phyloP scores from a whole-genome alignment of 2,329 filamentous ascomycete species.

The Epicoccum sorghinum region DNA sequence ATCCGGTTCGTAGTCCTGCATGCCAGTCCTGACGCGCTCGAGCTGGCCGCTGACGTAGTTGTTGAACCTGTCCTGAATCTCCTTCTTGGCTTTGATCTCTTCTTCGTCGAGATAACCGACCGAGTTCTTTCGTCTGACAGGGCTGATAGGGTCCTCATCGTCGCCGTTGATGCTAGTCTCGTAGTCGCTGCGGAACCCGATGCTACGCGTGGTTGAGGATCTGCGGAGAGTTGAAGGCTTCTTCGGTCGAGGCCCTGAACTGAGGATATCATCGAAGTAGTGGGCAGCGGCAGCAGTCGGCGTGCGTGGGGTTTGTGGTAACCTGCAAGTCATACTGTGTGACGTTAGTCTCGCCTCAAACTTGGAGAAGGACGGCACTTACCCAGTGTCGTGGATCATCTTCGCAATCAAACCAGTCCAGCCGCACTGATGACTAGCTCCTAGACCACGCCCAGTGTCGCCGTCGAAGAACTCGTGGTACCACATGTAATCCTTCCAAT shows the following conservation, averaged over 20 bases:
- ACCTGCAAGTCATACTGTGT: slow-evolving; percentile 35
- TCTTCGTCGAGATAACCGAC: slow-evolving; percentile 61
- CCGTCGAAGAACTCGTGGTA: slow-evolving; percentile 99
- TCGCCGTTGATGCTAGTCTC: slow-evolving; percentile 50
- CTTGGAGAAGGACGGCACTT: slow-evolving; percentile 49
- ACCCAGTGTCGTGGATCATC: slow-evolving; percentile 98
- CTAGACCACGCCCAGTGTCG: slow-evolving; percentile 85
- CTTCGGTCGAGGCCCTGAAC: slow-evolving; percentile 52
- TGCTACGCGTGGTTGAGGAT: slow-evolving; percentile 81
- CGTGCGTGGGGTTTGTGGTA: slow-evolving; percentile 87
- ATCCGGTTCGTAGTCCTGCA: slow-evolving; percentile 61
- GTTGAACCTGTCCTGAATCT: slow-evolving; percentile 68
- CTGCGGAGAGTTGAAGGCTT: slow-evolving; percentile 68
- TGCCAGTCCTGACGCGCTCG: slow-evolving; percentile 69
- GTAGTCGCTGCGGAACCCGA: slow-evolving; percentile 82
- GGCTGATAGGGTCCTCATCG: slow-evolving; percentile 36
- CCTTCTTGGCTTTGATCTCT: slow-evolving; percentile 48
- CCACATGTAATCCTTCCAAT: slow-evolving; percentile 94
- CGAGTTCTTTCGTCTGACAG: slow-evolving; percentile 49
- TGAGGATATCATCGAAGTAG: slow-evolving; percentile 94
- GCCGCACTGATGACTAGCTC: slow-evolving; percentile 91
- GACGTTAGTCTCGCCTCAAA: slow-evolving; percentile 49
- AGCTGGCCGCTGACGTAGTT: slow-evolving; percentile 84
- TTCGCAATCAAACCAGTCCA: slow-evolving; percentile 96
- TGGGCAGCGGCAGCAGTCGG: slow-evolving; percentile 83